Evolutionary conservation across 192 early-diverging fungal species (phyloP).

Genomic region (Backusella tuberculispora): DNA sequence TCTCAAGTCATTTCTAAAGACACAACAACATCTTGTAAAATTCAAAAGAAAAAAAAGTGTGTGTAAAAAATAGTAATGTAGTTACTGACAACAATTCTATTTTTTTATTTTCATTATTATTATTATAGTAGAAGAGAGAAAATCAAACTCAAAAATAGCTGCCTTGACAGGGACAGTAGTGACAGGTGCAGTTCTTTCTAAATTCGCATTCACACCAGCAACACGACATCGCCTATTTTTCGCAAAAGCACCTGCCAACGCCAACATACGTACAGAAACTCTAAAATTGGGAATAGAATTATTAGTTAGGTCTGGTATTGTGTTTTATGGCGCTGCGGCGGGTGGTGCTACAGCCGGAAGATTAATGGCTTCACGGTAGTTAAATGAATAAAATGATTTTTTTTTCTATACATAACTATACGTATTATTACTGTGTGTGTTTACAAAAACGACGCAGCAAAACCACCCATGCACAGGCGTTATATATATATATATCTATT

Average conservation of each 20-base stretch:
- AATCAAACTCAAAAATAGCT: constrained; percentile 16
- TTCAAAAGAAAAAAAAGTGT: not conserved
- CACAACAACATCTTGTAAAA: constrained; percentile 5
- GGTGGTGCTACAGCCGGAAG: constrained; percentile 31
- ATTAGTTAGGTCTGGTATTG: constrained; percentile 21
- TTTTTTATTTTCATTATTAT: too few species aligned
- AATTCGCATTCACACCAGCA: constrained; percentile 23
- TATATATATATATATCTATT: too few species aligned
- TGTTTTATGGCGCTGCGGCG: constrained; percentile 39
- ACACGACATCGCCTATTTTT: constrained; percentile 43
- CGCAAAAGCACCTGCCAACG: constrained; percentile 29
- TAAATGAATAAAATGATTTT: too few species aligned
- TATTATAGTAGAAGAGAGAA: not conserved
- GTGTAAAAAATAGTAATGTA: not conserved
- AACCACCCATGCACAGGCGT: too few species aligned
- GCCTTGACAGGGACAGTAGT: constrained; percentile 9
- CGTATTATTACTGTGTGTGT: constrained; percentile 54
- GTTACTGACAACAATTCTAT: not conserved
- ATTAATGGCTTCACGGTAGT: not conserved
- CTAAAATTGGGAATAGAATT: constrained; percentile 36
- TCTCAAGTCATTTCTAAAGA: constrained; percentile 16
- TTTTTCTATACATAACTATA: not conserved
- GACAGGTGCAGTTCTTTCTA: constrained; percentile 25
- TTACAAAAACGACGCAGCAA: too few species aligned
- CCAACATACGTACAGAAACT: constrained; percentile 33